Percentiles rank a stretch among this genome's conserved stretches.
These are phyloP conservation scores for Herpomyces periplanetae DNA, from an alignment of 2,329 filamentous ascomycete genomes.

Conservation along the genomic window DNA sequence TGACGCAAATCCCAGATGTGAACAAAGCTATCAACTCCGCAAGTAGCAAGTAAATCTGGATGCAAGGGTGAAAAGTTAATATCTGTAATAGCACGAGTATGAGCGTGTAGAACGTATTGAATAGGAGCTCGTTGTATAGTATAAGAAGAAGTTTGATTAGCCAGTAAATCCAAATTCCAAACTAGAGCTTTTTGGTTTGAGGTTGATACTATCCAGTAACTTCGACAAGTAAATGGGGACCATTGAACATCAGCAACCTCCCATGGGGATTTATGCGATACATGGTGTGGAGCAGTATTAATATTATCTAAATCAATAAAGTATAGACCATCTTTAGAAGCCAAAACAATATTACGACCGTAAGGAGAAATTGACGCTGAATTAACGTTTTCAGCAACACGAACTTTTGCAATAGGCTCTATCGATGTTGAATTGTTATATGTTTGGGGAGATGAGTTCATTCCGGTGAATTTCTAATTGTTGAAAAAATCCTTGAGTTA, in stretches of 20 bases:
- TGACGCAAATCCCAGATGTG: constrained; percentile 62
- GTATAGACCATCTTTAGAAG: constrained; percentile 41
- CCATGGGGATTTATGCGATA: constrained; percentile 65
- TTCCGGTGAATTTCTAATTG: background rate
- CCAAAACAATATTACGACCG: constrained; percentile 56
- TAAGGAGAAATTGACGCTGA: constrained; percentile 76
- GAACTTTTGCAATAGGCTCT: constrained; percentile 47
- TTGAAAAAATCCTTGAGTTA: no score
- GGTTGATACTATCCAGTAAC: constrained; percentile 76
- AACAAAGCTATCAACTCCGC: constrained; percentile 65
- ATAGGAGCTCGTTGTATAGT: constrained; percentile 20
- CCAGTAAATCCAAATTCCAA: constrained; percentile 44
- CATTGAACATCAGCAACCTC: constrained; percentile 83
- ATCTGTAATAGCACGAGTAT: constrained; percentile 61
- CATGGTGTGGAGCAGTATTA: constrained; percentile 43
- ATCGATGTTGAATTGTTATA: background rate
- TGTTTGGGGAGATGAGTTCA: background rate
- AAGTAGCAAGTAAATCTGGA: constrained; percentile 55
- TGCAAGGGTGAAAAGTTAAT: constrained; percentile 87
- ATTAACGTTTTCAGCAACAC: constrained; percentile 37
- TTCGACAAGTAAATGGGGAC: constrained; percentile 59
- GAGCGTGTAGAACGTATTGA: constrained; percentile 52
- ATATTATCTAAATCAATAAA: constrained; percentile 73
- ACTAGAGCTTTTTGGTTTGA: constrained; percentile 78
- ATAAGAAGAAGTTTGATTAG: constrained; percentile 11